Evolutionary conservation across 768 basidiomycete genomes (phyloP), one percentile per base, ranked within the genome.

Genomic region (Suillus americanus): DNA sequence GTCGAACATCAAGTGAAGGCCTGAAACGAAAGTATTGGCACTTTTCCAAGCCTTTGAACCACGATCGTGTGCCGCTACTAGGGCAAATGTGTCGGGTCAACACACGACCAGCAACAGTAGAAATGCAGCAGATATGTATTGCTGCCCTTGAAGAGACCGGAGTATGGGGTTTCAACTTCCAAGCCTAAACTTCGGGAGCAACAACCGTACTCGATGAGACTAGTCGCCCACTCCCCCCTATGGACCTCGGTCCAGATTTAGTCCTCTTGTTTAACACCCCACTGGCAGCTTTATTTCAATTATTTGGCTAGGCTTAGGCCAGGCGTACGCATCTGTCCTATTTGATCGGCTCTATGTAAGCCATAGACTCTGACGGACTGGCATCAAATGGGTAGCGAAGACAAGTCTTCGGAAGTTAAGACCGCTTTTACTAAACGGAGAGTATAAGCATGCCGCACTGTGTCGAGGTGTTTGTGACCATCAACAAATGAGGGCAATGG

Each of bases 291-390:
- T n/a, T n/a, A 4, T 4, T n/a, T 45, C n/a, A n/a, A n/a, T n/a
- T n/a, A 45, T 45, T n/a, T n/a, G n/a, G 45, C 45, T n/a, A 23
- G n/a, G 45, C n/a, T 46, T 46, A 6, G 50, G 25, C 16, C 50
- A 28, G 25, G 87, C 86, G 79, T 91, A 93, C 76, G 40, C 91
- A 86, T 74, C 88, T 87, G 75, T 87, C 87, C 89, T 70, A 94
- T 94, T 82, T 92, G 90, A 83, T 93, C 91, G 69, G 91, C 89
- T 5, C 6, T 92, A 73, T 78, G 78, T 65, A 77, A 78, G 75
- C 81, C 83, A 79, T 80, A 63, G 66, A 63, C 59, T 66, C 64
- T 61, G 67, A 65, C 60, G 57, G 56, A 64, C 51, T 35, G 35
- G 59, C 51, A 66, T 59, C 61, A 61, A 67, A 68, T 35, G 37